Conservation (phyloP, 805 yeast species). For the Ogataea trehaloabstinens region DNA sequence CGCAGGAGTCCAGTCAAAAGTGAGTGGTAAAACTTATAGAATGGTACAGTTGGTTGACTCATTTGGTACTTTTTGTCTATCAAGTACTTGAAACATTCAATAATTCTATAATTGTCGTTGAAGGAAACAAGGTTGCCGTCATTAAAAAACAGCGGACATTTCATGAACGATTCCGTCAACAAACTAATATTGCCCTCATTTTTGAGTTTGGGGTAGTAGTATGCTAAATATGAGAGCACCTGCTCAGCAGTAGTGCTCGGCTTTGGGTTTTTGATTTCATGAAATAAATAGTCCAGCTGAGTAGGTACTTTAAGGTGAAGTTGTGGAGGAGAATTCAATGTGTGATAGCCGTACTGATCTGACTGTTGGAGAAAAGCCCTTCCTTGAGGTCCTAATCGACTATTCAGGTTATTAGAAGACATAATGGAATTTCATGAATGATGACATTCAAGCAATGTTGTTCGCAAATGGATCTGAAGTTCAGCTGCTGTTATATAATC, state of each 20-base stretch:
- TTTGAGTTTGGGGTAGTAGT: conserved; percentile 50
- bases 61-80: conserved; percentile 44
- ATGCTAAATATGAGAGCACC: conserved; percentile 45
- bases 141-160: conserved; percentile 37
- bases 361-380: conserved; percentile 18
- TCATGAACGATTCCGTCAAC: conserved; percentile 42
- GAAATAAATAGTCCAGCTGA: conserved; percentile 46
- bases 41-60: conserved; percentile 47
- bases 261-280: conserved; percentile 43
- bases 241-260: conserved; percentile 25
- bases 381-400: conserved; percentile 26
- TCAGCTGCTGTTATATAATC: too few species aligned
- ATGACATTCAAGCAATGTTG: too few species aligned
- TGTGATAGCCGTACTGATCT: conserved; percentile 2
- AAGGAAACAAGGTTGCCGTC: conserved; percentile 24
- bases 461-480: too few species aligned
- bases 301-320: conserved; percentile 23
- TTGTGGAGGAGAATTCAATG: not conserved
- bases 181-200: conserved; percentile 44
- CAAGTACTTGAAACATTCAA: conserved; percentile 48
- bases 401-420: conserved; percentile 5
- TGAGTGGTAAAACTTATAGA: conserved; percentile 41
- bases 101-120: conserved; percentile 35
- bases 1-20: conserved; percentile 35
- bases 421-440: too few species aligned